Conservation (phyloP, 208 protist species). For the Leishmania martiniquensis region DNA sequence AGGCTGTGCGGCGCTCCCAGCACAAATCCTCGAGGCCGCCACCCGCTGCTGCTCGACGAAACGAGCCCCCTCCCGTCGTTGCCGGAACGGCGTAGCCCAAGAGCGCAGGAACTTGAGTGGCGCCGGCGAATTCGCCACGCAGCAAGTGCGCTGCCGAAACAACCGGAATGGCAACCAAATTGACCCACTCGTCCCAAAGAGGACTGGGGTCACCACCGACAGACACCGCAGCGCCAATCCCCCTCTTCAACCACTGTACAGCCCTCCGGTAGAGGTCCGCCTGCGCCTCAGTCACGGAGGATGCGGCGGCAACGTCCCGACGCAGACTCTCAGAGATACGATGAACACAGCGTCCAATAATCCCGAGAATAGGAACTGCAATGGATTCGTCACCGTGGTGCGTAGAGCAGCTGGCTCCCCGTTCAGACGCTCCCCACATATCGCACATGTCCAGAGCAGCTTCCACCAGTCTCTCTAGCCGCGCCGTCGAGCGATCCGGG, state of each 20-base stretch:
- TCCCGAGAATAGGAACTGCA: neutral
- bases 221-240: neutral
- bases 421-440: neutral
- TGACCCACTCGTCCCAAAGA: slow-evolving; percentile 17
- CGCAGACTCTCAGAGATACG: slow-evolving; percentile 6
- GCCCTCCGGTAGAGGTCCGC: neutral
- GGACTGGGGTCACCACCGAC: slow-evolving; percentile 1
- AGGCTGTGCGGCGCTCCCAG: slow-evolving; percentile 18
- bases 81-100: slow-evolving; percentile 13
- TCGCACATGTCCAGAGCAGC: slow-evolving; percentile 30
- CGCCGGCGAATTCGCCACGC: neutral
- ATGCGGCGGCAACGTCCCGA: neutral
- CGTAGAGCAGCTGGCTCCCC: neutral
- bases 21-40: slow-evolving; percentile 21
- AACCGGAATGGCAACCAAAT: neutral
- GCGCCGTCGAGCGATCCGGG: slow-evolving; percentile 9
- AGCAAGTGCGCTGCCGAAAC: neutral
- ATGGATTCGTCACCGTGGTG: neutral
- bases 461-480: slow-evolving; percentile 30
- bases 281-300: neutral
- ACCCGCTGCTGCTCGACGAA: neutral
- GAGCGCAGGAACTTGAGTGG: neutral
- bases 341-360: slow-evolving; percentile 3
- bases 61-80: neutral
- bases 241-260: slow-evolving; percentile 10